Percentiles rank a stretch among this genome's conserved stretches.
Conservation (phyloP, 768 basidiomycete species). For the Boletellus ananas region DNA sequence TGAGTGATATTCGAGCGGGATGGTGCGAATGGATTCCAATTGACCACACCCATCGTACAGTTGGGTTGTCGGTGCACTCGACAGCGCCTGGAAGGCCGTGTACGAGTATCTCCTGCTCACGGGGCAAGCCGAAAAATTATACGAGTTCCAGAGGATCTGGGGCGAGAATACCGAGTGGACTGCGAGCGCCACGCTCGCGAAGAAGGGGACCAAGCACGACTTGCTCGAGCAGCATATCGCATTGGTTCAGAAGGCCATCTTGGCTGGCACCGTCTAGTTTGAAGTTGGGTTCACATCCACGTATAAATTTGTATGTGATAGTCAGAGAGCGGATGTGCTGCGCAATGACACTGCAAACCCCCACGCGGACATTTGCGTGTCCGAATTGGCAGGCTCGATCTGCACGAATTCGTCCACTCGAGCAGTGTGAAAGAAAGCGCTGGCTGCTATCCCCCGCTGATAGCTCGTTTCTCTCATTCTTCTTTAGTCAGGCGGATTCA, state of each 20-base stretch:
- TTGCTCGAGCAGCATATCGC: neutral
- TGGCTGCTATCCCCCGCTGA: too few relatives aligned
- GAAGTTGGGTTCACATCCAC: neutral
- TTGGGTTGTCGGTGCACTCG: slow-evolving; percentile 38
- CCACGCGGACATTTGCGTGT: too few relatives aligned
- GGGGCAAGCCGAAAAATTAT: slow-evolving; percentile 3
- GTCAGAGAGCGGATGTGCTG: too few relatives aligned
- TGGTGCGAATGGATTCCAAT: neutral
- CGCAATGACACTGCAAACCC: too few relatives aligned
- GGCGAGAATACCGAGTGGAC: slow-evolving; percentile 9
- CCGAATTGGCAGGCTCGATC: too few relatives aligned
- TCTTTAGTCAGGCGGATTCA: slow-evolving; percentile 33
- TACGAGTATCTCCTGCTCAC: slow-evolving; percentile 21
- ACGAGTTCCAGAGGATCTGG: slow-evolving; percentile 26
- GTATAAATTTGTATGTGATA: neutral
- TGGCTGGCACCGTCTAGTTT: neutral
- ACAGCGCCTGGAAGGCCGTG: slow-evolving; percentile 36
- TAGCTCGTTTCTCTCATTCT: neutral
- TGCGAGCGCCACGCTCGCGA: too few relatives aligned
- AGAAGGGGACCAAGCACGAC: too few relatives aligned
- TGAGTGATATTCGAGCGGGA: neutral
- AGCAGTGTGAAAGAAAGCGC: too few relatives aligned
- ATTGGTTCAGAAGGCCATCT: neutral
- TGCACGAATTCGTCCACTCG: too few relatives aligned
- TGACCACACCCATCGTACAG: slow-evolving; percentile 12